Base-by-base conservation (phyloP, 257 asterid species). In the Fraxinus excelsior region DNA sequence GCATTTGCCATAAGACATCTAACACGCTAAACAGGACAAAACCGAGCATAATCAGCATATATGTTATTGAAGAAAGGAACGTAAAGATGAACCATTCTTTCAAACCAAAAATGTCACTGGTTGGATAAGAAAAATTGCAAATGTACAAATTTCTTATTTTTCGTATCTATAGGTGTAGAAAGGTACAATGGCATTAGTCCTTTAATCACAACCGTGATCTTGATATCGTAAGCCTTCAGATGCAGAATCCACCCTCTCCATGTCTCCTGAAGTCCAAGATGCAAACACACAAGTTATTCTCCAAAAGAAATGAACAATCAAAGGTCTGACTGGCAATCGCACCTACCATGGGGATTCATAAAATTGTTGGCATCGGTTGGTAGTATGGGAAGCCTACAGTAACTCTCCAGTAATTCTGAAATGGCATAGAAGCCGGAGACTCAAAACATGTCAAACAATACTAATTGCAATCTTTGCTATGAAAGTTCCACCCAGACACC, bases 391-490 rank as follows among this genome's bases (percentile, higher is more conserved):
- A 93, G 82, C 85, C 95, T 83, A 75, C 90, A 87, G 78, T 83
- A 90, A 82, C 83, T 87, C 78, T 86, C 96, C 80, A 91, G 79
- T 79, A 92, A 80, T 77, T 87, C 97, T 92, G 88, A 75, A 85
- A 80, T 26, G 51, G 74, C 72, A 70, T 53, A 74, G 18, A 76
- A 67, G 23, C 13, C 29, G 49, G 40, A 75, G 51, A 12, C 18
- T 11, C 51, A 42, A 42, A 42, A 42, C 51, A 42, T 42, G 51
- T 42, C 51, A 42, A 42, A 42, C 51, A 42, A 13, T 42, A 12
- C 16, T 42, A 42, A 42, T 13, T 3, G 0, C 51, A 42, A 11
- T 11, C 51, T 42, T 42, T 42, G 51, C 12, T 42, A 42, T 12
- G 51, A 42, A 42, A 42, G 13, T 42, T 42, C 51, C 51, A 42